Base-by-base conservation (phyloP, 805 yeast genomes). In the Schwanniomyces vanrijiae region DNA sequence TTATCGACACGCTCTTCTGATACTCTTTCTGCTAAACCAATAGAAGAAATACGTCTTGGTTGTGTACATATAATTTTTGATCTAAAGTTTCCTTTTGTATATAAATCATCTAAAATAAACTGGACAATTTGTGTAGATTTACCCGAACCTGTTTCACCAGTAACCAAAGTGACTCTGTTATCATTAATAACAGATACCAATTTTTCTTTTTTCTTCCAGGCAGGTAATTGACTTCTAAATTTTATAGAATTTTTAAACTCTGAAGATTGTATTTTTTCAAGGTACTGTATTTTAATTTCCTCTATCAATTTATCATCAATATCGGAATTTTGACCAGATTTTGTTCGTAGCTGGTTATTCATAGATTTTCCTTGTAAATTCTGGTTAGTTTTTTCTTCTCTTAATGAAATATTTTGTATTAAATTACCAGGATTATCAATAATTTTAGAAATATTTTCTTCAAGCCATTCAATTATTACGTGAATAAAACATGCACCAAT, bases 141-240 rank as follows among this genome's bases (percentile, higher is more conserved):
- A 55, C 98, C 98, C 1, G 97, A 91, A 56, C 98, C 98, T 0
- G 98, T 92, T 63, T 94, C 99, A 62, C 98, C 99, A 2, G 98
- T 92, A 31, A 92, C 78, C 28, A 92, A 68, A 7, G 88, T 82
- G 4, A 90, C 86, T 51, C 81, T 81, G 59, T 87, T 79, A 0
- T 71, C 50, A 24, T 75, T 71, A 3, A 92, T 81, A 3, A 82
- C 67, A 0, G 77, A 56, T 1, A 88, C 75, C 34, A 92, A 73
- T 5, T 78, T 73, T 0, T 76, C 65, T 44, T 72, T 76, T 59
- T 84, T 86, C 11, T 70, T 62, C 96, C 96, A 92, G 0, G 98
- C 98, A 0, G 99, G 98, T 26, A 92, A 68, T 7, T 65, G 63
- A 8, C 76, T 53, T 55, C 98, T 77, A 9, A 68, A 62, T 2